phyloP scores from a whole-genome alignment of 75 land plant species.

The Pinus taeda region DNA sequence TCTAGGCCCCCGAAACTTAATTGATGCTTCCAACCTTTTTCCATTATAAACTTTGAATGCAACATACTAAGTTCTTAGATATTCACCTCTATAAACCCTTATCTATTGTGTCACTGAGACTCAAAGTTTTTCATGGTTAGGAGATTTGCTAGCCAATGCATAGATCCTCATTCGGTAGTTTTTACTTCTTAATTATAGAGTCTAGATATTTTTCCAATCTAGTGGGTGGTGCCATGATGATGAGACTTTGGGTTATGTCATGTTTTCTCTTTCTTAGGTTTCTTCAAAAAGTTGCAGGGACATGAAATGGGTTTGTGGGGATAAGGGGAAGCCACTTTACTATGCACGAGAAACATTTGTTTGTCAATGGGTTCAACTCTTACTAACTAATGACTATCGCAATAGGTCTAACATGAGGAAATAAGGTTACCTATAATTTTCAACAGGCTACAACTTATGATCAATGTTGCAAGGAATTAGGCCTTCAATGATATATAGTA shows the following conservation, averaged over 20 bases:
- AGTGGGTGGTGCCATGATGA: not conserved
- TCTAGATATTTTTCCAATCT: not conserved
- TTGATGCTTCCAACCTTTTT: not conserved
- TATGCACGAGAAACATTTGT: conserved; percentile 51
- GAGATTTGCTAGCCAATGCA: not conserved
- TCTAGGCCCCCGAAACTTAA: no score
- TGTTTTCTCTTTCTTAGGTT: not conserved
- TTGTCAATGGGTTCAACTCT: conserved; percentile 67
- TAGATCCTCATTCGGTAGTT: not conserved
- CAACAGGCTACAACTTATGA: conserved; percentile 39
- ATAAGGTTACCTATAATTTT: conserved; percentile 41
- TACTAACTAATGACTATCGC: conserved; percentile 76
- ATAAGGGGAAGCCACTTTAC: conserved; percentile 44
- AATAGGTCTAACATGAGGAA: conserved; percentile 42
- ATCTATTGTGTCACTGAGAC: not conserved
- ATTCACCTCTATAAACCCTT: not conserved
- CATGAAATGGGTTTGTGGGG: conserved; percentile 36
- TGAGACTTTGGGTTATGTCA: not conserved
- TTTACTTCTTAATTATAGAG: no score
- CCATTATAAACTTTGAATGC: no score
- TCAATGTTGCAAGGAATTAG: conserved; percentile 72
- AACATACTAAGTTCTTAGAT: not conserved
- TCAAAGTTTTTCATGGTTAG: no score
- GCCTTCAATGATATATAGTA: conserved; percentile 79
- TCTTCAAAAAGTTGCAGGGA: conserved; percentile 7